Conservation (phyloP, 2,329 filamentous ascomycete species). For the Dactylonectria macrodidyma region DNA sequence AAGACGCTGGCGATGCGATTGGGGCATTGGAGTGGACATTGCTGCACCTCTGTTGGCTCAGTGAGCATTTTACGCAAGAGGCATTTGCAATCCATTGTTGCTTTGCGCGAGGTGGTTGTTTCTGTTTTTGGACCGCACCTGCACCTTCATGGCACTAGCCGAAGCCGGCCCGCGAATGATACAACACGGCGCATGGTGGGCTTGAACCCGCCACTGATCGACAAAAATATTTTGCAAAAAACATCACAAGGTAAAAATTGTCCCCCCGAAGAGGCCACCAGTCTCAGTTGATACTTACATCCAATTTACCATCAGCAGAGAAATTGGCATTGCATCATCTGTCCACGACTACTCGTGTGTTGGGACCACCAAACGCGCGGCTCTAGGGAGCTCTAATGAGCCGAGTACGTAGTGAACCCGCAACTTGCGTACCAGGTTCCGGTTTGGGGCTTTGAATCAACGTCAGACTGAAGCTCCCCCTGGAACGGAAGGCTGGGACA, state of each 20-base stretch:
- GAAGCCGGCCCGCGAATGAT: neutral
- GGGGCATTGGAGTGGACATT: neutral
- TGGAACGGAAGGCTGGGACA: neutral
- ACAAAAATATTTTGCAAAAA: neutral
- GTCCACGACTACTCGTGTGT: slow-evolving; percentile 16
- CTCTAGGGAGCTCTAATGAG: slow-evolving; percentile 13
- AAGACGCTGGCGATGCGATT: slow-evolving; percentile 13
- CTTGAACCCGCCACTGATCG: neutral
- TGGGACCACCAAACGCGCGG: slow-evolving; percentile 26
- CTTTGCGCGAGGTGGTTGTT: slow-evolving; percentile 1
- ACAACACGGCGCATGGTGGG: neutral
- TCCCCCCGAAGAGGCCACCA: neutral
- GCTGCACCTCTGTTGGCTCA: neutral
- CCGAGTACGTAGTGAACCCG: slow-evolving; percentile 16
- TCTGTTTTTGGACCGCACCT: neutral
- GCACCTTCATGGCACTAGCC: neutral
- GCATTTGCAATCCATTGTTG: slow-evolving; percentile 14
- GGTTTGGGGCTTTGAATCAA: slow-evolving; percentile 7
- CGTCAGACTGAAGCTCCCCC: slow-evolving; percentile 6
- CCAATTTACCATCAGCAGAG: slow-evolving; percentile 3
- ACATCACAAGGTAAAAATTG: neutral
- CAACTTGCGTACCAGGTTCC: slow-evolving; percentile 27
- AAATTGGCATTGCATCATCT: slow-evolving; percentile 30
- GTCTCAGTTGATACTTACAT: slow-evolving; percentile 1
- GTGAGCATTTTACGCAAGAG: slow-evolving; percentile 19